Conservation (phyloP, 352 stramenopile species). For the Phytophthora meadii region DNA sequence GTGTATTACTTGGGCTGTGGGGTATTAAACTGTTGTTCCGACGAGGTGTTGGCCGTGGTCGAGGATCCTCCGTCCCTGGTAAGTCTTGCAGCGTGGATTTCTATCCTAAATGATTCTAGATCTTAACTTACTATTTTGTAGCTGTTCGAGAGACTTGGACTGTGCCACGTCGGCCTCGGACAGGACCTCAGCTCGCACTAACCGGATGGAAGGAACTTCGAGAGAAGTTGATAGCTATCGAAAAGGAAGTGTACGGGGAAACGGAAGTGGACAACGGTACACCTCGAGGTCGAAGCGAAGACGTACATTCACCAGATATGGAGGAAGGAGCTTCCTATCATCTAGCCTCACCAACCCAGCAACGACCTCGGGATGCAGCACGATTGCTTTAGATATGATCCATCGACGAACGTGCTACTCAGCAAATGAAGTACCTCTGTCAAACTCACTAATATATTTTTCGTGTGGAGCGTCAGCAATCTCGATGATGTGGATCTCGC, state of each 20-base stretch:
- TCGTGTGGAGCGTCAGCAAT: slow-evolving; percentile 37
- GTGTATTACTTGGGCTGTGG: slow-evolving; percentile 28
- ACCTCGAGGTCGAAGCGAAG: slow-evolving; percentile 1
- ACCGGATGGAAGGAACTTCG: slow-evolving; percentile 59
- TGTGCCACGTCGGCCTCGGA: slow-evolving; percentile 18
- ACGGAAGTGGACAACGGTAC: not conserved
- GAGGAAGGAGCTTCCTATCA: slow-evolving; percentile 46
- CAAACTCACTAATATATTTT: slow-evolving; percentile 21
- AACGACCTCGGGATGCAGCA: not conserved
- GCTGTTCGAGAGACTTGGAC: slow-evolving; percentile 24
- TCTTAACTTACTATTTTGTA: slow-evolving; percentile 3
- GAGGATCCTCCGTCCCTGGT: slow-evolving; percentile 18
- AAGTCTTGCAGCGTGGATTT: not conserved
- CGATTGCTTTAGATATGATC: slow-evolving; percentile 11
- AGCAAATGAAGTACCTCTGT: not conserved
- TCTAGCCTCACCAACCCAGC: slow-evolving; percentile 35
- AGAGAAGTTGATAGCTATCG: slow-evolving; percentile 54
- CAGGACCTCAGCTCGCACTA: slow-evolving; percentile 43
- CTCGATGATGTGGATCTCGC: slow-evolving; percentile 51
- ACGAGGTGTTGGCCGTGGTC: slow-evolving; percentile 12
- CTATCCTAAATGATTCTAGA: not conserved
- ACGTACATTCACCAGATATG: slow-evolving; percentile 22
- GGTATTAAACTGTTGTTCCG: slow-evolving; percentile 23
- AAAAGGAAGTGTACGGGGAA: slow-evolving; percentile 24
- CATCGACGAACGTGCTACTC: slow-evolving; percentile 16